A percentile compares a stretch with the other conserved stretches of the same genome.
phyloP scores from a whole-genome alignment of 441 rosid species.

The Dalechampia spathulata region DNA sequence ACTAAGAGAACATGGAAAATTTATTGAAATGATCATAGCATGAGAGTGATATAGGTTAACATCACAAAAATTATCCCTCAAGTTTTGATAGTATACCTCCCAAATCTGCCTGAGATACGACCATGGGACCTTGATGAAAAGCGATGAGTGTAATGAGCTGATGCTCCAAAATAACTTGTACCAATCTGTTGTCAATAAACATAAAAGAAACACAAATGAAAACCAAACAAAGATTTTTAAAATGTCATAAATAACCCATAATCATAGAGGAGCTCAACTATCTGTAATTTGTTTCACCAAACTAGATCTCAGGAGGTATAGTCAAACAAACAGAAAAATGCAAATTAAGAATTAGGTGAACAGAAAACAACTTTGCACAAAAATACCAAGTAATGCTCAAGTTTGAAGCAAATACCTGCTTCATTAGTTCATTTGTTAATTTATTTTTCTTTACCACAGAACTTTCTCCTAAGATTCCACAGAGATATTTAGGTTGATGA shows the following conservation, averaged over 20 bases:
- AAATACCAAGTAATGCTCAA: background rate
- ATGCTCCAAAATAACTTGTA: constrained; percentile 64
- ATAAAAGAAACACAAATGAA: constrained; percentile 1
- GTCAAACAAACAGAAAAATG: background rate
- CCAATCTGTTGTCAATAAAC: constrained; percentile 47
- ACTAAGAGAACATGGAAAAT: background rate
- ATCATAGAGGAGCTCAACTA: background rate
- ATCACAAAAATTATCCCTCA: background rate
- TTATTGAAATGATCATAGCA: background rate
- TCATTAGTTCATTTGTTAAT: background rate
- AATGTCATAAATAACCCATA: no score
- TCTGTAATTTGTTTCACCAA: background rate
- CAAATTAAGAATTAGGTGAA: background rate
- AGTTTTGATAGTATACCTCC: constrained; percentile 46
- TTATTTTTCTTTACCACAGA: background rate
- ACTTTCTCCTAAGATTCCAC: background rate
- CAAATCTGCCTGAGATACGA: constrained; percentile 68
- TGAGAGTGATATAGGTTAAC: background rate
- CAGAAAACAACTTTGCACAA: background rate
- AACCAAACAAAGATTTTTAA: background rate
- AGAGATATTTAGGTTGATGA: background rate
- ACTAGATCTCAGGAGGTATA: background rate
- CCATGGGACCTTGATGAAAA: constrained; percentile 86
- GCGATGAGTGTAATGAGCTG: constrained; percentile 61
- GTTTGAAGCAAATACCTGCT: background rate